These are phyloP conservation scores for Penicillium canescens DNA, from an alignment of 495 filamentous ascomycete species.

Conservation along the genomic window DNA sequence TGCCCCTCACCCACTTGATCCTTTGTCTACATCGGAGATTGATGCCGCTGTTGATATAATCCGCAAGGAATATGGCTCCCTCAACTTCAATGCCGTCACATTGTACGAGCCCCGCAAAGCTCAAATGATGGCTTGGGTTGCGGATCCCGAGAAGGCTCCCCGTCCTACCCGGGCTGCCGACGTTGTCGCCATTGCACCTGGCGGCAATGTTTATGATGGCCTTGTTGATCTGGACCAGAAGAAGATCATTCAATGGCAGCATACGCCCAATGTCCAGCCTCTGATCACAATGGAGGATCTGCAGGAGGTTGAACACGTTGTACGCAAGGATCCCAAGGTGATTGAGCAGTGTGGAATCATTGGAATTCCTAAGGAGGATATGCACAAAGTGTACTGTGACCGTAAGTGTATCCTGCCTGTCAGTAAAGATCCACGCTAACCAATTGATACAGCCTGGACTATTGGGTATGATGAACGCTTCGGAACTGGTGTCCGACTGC, in stretches of 20 bases:
- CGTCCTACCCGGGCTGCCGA: constrained; percentile 77
- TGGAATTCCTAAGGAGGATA: constrained; percentile 83
- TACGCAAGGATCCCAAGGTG: constrained; percentile 79
- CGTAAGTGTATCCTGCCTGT: constrained; percentile 50
- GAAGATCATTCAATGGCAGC: constrained; percentile 74
- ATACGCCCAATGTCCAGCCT: constrained; percentile 79
- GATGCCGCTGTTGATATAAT: constrained; percentile 69
- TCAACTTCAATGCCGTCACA: constrained; percentile 89
- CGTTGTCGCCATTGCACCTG: constrained; percentile 80
- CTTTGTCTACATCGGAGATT: constrained; percentile 76
- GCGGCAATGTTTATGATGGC: constrained; percentile 82
- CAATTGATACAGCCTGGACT: constrained; percentile 71
- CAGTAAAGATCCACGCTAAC: neutral
- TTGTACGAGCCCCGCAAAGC: constrained; percentile 84
- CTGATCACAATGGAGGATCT: constrained; percentile 96
- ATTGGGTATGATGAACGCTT: constrained; percentile 95
- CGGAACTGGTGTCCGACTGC: constrained; percentile 75
- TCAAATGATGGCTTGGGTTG: constrained; percentile 83
- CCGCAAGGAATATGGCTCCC: constrained; percentile 65
- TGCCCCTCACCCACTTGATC: constrained; percentile 80
- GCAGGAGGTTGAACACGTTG: constrained; percentile 79
- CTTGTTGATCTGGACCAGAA: constrained; percentile 73
- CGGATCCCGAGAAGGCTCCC: constrained; percentile 56
- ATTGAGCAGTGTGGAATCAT: constrained; percentile 89
- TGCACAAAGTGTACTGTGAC: constrained; percentile 91